These are phyloP conservation scores for Dentipellis fragilis DNA, from an alignment of 768 basidiomycete genomes.

Conservation along the genomic window DNA sequence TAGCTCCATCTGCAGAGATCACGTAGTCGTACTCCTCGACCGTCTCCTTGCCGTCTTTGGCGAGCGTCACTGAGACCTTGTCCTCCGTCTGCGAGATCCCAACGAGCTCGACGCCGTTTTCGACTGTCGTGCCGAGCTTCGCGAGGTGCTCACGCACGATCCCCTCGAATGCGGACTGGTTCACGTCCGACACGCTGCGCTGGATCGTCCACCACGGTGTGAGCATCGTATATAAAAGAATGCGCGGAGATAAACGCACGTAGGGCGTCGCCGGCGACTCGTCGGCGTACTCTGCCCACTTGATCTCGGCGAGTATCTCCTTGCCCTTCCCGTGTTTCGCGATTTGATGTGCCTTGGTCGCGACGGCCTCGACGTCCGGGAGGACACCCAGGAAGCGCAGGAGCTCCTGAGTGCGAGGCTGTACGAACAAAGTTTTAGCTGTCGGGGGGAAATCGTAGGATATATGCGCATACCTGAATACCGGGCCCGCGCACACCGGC, in stretches of 20 bases:
- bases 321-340: neutral
- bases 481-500: neutral
- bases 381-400: neutral
- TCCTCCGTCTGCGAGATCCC: constrained; percentile 24
- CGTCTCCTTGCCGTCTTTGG: constrained; percentile 15
- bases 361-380: neutral
- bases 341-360: neutral
- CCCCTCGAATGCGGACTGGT: constrained; percentile 21
- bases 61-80: constrained; percentile 21
- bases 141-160: constrained; percentile 22
- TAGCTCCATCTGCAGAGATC: constrained; percentile 33
- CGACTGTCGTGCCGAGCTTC: constrained; percentile 22
- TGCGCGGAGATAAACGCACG: neutral
- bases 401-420: neutral
- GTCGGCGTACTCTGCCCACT: neutral
- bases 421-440: neutral
- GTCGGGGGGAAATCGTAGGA: no score
- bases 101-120: constrained; percentile 25
- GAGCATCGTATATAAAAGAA: neutral
- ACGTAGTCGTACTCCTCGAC: constrained; percentile 25
- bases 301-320: neutral
- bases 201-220: neutral
- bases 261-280: neutral
- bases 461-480: neutral
- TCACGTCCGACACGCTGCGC: constrained; percentile 15